These are phyloP conservation scores for Neurospora crassa DNA, from an alignment of 2,329 filamentous ascomycete species.

Conservation along the genomic window DNA sequence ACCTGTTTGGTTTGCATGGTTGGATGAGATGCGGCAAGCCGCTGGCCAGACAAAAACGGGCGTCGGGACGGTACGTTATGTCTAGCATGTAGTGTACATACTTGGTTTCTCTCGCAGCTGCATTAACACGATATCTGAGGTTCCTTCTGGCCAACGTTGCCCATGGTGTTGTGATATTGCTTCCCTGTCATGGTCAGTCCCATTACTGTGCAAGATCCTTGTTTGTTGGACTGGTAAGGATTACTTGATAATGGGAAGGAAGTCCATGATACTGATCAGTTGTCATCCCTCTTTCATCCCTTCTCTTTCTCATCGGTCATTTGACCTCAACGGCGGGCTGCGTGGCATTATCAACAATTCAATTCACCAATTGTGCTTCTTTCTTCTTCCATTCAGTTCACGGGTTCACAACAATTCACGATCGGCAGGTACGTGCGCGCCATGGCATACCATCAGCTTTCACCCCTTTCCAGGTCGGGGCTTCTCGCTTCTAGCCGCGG, in stretches of 20 bases:
- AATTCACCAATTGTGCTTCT: background rate
- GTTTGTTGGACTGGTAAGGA: background rate
- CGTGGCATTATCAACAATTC: background rate
- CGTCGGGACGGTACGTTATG: background rate
- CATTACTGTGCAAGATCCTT: background rate
- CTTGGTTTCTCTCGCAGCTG: background rate
- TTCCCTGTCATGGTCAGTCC: background rate
- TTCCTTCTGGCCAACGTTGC: background rate
- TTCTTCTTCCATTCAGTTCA: background rate
- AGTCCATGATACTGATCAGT: background rate
- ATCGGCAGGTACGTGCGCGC: background rate
- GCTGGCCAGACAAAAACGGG: background rate
- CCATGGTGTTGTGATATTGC: background rate
- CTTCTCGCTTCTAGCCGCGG: background rate
- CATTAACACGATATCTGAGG: background rate
- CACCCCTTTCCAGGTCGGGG: background rate
- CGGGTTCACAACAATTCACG: background rate
- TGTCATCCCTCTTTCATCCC: background rate
- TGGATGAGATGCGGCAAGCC: background rate
- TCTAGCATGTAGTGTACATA: background rate
- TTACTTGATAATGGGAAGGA: background rate
- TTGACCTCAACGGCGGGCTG: background rate
- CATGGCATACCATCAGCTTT: background rate
- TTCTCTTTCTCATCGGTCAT: background rate
- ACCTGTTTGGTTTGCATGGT: background rate